Base-by-base conservation (phyloP, 78 protist species). In the Dictyostelium intermedium region DNA sequence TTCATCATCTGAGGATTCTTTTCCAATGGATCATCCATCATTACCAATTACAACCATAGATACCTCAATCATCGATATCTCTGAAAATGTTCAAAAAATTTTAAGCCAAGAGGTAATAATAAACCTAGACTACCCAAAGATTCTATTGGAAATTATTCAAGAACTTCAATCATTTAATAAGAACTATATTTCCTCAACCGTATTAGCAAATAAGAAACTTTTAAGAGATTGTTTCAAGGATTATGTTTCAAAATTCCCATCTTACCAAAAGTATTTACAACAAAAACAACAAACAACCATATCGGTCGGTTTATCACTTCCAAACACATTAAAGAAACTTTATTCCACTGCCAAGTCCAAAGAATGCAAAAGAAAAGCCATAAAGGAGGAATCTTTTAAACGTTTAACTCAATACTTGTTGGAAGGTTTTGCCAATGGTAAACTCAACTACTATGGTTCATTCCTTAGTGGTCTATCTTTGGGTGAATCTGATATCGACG, bases 401-500 rank as follows among this genome's bases (percentile, higher is more conserved):
- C 53, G 47, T 20, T 78, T 84, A n/a, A 47, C 6, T 2, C 41
- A 41, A 60, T 37, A 47, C 18, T 27, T 20, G 14, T 16, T 25
- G 11, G 20, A 13, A 7, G 27, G 61, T 14, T 84, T 84, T 61
- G 20, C 79, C 32, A 78, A n/a, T 25, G 50, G 69, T 27, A 47
- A 41, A 8, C 8, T 84, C 5, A 70, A 43, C 4, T 39, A 60
- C 11, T 85, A 72, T 56, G 92, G 92, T 5, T 85, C 92, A 16
- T 85, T 74, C 37, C 73, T 85, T 14, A 74, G 43, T 76, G 92
- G 92, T n/a, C 13, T 85, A 4, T 69, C 78, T 32, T 11, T 50
- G 16, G 78, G 9, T 5, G 53, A 30, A 2, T 74, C 83, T 25
- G 92, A 85, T 56, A 32, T 85, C 18, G 92, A 85, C 76, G 84